Percentiles rank a stretch among this genome's conserved stretches.
Evolutionary conservation across 164 flowering plant genomes (phyloP).

Genomic region (Sedum album): DNA sequence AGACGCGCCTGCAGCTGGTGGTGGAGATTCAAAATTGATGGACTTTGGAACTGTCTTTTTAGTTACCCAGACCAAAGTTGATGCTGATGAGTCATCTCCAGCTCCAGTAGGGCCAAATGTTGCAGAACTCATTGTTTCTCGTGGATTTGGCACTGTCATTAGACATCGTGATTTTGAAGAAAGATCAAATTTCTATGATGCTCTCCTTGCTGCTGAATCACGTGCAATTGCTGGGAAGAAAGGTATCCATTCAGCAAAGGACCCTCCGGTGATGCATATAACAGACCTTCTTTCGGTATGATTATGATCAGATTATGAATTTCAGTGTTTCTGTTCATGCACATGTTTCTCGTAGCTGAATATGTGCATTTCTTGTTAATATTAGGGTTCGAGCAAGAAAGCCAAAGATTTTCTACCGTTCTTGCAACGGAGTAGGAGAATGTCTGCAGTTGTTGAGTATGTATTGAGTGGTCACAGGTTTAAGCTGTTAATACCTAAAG

Average conservation of each 20-base stretch:
- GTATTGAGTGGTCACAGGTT: slow-evolving; percentile 97
- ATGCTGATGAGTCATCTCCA: slow-evolving; percentile 41
- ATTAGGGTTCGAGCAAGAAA: slow-evolving; percentile 70
- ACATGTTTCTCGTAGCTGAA: background rate
- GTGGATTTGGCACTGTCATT: slow-evolving; percentile 80
- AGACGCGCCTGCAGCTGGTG: slow-evolving; percentile 37
- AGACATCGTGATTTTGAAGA: slow-evolving; percentile 95
- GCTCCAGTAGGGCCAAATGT: slow-evolving; percentile 40
- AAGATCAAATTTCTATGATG: slow-evolving; percentile 87
- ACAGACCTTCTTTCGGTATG: slow-evolving; percentile 49
- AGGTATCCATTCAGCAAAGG: slow-evolving; percentile 80
- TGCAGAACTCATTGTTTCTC: slow-evolving; percentile 69
- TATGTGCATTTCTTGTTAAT: background rate
- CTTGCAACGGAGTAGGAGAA: slow-evolving; percentile 56
- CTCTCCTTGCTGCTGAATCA: slow-evolving; percentile 82
- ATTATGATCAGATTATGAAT: slow-evolving; percentile 31
- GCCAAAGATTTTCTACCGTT: slow-evolving; percentile 85
- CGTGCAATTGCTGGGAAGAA: slow-evolving; percentile 75
- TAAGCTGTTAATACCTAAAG: slow-evolving; percentile 85
- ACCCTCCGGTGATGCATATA: slow-evolving; percentile 80
- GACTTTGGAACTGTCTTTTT: slow-evolving; percentile 94
- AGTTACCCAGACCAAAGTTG: slow-evolving; percentile 16
- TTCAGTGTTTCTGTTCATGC: background rate
- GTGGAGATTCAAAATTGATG: slow-evolving; percentile 55
- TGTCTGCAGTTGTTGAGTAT: slow-evolving; percentile 89